Conservation (phyloP, 1,139 yeast genomes). For the Lodderomyces orthopsilosis region DNA sequence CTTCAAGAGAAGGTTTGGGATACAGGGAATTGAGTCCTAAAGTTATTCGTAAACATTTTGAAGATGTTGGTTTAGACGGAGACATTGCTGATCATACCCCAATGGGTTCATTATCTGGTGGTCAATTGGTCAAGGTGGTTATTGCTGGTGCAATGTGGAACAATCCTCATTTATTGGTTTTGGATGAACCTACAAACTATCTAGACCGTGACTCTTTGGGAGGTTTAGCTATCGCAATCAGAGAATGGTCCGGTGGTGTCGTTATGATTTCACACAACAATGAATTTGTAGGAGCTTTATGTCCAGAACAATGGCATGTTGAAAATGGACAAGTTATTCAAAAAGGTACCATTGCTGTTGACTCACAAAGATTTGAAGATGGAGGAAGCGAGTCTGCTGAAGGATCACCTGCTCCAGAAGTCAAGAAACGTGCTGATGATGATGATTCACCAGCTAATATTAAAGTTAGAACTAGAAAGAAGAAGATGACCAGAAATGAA, state of each 20-base stretch:
- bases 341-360: slow-evolving; percentile 76
- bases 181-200: slow-evolving; percentile 94
- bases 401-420: slow-evolving; percentile 22
- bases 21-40: slow-evolving; percentile 89
- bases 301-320: slow-evolving; percentile 98
- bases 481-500: slow-evolving; percentile 96
- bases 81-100: slow-evolving; percentile 99
- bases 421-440: slow-evolving; percentile 54
- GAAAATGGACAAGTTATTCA: slow-evolving; percentile 88
- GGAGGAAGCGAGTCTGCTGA: slow-evolving; percentile 40
- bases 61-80: slow-evolving; percentile 95
- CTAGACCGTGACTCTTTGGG: slow-evolving; percentile 97
- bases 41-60: slow-evolving; percentile 94
- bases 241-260: slow-evolving; percentile 98
- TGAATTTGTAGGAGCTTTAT: slow-evolving; percentile 94
- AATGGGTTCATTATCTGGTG: slow-evolving; percentile 94
- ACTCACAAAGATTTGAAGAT: slow-evolving; percentile 78
- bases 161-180: slow-evolving; percentile 94
- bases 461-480: slow-evolving; percentile 87
- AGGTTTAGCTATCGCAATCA: slow-evolving; percentile 93
- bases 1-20: slow-evolving; percentile 97
- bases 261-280: slow-evolving; percentile 97
- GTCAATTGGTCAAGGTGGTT: slow-evolving; percentile 96
- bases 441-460: slow-evolving; percentile 95
- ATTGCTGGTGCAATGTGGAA: slow-evolving; percentile 99